phyloP scores from a whole-genome alignment of 768 basidiomycete species.

The Rhizopogon sp. region DNA sequence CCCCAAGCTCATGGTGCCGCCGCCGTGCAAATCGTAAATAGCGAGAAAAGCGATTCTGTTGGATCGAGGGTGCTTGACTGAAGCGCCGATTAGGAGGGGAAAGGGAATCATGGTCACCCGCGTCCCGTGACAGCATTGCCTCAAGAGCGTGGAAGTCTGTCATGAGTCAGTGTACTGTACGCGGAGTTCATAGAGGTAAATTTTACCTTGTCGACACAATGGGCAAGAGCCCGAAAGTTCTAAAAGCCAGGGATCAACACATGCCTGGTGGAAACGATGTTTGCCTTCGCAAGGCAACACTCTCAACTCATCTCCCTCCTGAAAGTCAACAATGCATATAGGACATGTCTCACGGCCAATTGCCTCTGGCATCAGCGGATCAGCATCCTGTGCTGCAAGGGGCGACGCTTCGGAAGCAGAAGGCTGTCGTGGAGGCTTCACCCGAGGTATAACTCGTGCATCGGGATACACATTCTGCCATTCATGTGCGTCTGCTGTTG shows the following conservation, averaged over 20 bases:
- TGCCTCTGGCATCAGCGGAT: slow-evolving; percentile 51
- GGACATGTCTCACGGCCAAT: slow-evolving; percentile 88
- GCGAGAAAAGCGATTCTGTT: slow-evolving; percentile 47
- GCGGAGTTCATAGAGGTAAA: background rate
- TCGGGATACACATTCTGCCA: background rate
- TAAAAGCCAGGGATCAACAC: slow-evolving; percentile 92
- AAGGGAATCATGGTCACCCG: slow-evolving; percentile 12
- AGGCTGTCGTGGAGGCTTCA: background rate
- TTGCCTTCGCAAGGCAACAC: slow-evolving; percentile 88
- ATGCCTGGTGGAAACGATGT: slow-evolving; percentile 84
- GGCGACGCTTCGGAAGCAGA: background rate
- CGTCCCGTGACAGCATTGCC: slow-evolving; percentile 42
- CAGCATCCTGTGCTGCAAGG: slow-evolving; percentile 12
- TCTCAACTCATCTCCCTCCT: slow-evolving; percentile 88
- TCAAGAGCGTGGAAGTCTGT: slow-evolving; percentile 60
- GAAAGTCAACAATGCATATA: slow-evolving; percentile 92
- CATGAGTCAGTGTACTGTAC: background rate
- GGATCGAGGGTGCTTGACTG: slow-evolving; percentile 12
- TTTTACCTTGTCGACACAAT: slow-evolving; percentile 82
- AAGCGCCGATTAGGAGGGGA: slow-evolving; percentile 5
- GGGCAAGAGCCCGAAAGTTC: slow-evolving; percentile 89
- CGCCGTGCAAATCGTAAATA: slow-evolving; percentile 51
- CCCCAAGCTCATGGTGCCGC: slow-evolving; percentile 38
- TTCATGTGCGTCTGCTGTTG: background rate
- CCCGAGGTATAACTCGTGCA: slow-evolving; percentile 6